These are phyloP conservation scores for Mucor racemosus DNA, from an alignment of 371 early-diverging fungal genomes.

Conservation along the genomic window DNA sequence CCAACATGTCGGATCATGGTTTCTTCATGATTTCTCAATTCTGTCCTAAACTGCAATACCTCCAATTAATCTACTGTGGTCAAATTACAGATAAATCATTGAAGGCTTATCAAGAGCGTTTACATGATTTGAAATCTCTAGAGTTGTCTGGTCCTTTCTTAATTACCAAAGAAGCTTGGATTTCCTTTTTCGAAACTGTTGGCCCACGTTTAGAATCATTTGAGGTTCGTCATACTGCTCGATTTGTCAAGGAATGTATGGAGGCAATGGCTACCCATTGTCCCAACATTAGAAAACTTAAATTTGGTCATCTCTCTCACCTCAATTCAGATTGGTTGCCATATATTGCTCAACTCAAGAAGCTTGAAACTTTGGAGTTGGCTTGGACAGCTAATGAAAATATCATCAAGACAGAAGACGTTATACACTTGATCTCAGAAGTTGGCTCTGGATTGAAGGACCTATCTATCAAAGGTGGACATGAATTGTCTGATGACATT, in stretches of 20 bases:
- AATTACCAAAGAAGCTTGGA: conserved; percentile 64
- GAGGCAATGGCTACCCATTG: conserved; percentile 61
- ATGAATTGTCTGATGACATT: conserved; percentile 55
- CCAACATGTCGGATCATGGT: conserved; percentile 62
- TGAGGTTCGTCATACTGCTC: conserved; percentile 62
- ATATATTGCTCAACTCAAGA: conserved; percentile 38
- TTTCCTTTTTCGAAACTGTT: conserved; percentile 57
- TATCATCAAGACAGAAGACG: conserved; percentile 14
- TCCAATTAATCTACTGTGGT: conserved; percentile 81
- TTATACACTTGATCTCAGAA: conserved; percentile 13
- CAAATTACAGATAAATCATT: conserved; percentile 68
- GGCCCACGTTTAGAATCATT: conserved; percentile 63
- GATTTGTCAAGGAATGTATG: conserved; percentile 59
- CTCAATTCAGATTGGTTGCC: conserved; percentile 60
- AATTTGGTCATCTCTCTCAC: conserved; percentile 56
- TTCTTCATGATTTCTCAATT: conserved; percentile 67
- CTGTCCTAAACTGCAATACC: conserved; percentile 60
- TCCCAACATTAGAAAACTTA: conserved; percentile 59
- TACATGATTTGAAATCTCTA: conserved; percentile 58
- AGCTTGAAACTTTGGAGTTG: conserved; percentile 51
- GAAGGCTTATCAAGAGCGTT: conserved; percentile 45
- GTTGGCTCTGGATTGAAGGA: conserved; percentile 43
- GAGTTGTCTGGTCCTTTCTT: conserved; percentile 79
- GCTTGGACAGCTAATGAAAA: conserved; percentile 48
- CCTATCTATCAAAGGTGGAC: conserved; percentile 62